Percentiles rank a stretch among this genome's conserved stretches.
Evolutionary conservation across 192 early-diverging fungal species (phyloP).

Genomic region (Polychytrium aggregatum): DNA sequence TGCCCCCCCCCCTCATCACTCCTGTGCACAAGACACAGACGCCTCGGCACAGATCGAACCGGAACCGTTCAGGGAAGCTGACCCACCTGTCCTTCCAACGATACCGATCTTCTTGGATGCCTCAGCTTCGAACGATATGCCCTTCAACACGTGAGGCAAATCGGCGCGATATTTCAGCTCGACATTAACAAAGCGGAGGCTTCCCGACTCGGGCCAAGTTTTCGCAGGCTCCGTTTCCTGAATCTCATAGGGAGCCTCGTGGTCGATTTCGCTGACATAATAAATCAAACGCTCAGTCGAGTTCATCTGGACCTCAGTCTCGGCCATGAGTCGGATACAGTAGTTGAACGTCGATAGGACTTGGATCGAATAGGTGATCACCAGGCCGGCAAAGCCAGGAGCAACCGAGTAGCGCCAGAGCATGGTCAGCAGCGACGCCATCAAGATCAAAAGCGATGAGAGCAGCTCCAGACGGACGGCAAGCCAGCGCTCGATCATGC

Average conservation of each 20-base stretch:
- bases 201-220: no score
- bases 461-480: background rate
- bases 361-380: slow-evolving; percentile 22
- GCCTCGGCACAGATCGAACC: no score
- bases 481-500: slow-evolving; percentile 2
- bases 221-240: no score
- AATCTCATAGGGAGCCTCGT: no score
- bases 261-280: background rate
- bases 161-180: slow-evolving; percentile 19
- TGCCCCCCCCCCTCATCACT: no score
- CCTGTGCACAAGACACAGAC: no score
- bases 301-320: slow-evolving; percentile 32
- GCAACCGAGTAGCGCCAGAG: slow-evolving; percentile 25
- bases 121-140: slow-evolving; percentile 8
- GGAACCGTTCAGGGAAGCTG: no score
- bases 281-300: slow-evolving; percentile 16
- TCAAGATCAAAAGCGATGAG: background rate
- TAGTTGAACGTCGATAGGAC: slow-evolving; percentile 60
- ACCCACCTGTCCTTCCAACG: slow-evolving; percentile 31
- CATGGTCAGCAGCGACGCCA: slow-evolving; percentile 26
- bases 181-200: slow-evolving; percentile 2
- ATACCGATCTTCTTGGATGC: slow-evolving; percentile 24
- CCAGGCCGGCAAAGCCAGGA: slow-evolving; percentile 14
- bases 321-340: slow-evolving; percentile 46
- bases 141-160: slow-evolving; percentile 21